Conservation (phyloP, 345 rosid genomes). For the Gossypium anomalum region DNA sequence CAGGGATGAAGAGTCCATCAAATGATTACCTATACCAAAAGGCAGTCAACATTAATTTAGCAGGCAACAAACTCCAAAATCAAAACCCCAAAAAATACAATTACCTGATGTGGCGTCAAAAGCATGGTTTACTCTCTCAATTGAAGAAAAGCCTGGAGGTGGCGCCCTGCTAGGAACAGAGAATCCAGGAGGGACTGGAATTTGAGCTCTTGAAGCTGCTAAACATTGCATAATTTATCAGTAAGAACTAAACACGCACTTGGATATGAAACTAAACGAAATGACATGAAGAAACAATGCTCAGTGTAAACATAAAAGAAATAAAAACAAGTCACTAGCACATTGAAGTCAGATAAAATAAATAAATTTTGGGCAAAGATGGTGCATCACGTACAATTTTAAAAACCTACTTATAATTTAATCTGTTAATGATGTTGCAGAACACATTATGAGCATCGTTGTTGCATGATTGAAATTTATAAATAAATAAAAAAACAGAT, state of each 20-base stretch:
- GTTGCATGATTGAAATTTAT: not conserved
- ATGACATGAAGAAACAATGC: not conserved
- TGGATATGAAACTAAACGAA: not conserved
- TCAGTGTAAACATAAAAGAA: not conserved
- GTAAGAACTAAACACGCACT: not conserved
- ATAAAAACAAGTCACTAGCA: not conserved
- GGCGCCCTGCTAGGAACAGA: slow-evolving; percentile 75
- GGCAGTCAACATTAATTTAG: slow-evolving; percentile 1
- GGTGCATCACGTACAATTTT: not conserved
- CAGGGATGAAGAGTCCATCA: slow-evolving; percentile 44
- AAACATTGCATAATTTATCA: slow-evolving; percentile 13
- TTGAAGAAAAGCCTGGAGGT: slow-evolving; percentile 86
- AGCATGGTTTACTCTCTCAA: slow-evolving; percentile 46
- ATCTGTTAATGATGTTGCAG: not conserved
- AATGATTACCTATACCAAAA: slow-evolving; percentile 43
- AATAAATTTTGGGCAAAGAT: not conserved
- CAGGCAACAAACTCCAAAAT: not conserved
- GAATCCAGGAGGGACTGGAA: slow-evolving; percentile 88
- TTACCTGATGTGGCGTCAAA: slow-evolving; percentile 51
- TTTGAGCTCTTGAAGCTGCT: slow-evolving; percentile 57
- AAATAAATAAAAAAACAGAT: not conserved
- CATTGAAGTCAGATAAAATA: not conserved
- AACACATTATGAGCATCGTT: not conserved
- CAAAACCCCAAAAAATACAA: not conserved
- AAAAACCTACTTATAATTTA: not conserved